These are phyloP conservation scores for Rhododendron molle DNA, from an alignment of 148 eudicot species.

Conservation along the genomic window DNA sequence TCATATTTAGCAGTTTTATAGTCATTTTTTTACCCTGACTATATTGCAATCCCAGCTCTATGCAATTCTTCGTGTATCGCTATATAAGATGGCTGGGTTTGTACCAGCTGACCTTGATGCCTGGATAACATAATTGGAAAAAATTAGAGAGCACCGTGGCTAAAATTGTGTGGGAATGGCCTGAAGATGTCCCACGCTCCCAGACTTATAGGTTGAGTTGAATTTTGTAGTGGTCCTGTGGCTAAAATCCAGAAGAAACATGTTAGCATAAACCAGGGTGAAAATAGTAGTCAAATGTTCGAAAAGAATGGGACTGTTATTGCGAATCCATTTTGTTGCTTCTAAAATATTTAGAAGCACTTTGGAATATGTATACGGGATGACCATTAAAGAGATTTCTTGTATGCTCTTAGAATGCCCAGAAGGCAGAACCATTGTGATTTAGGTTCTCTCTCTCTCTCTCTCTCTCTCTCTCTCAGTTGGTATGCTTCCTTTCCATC, in stretches of 20 bases:
- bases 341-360: background rate
- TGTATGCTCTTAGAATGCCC: background rate
- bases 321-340: background rate
- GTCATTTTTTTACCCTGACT: background rate
- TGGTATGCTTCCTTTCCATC: background rate
- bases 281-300: background rate
- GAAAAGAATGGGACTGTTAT: background rate
- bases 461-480: too few species aligned
- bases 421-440: background rate
- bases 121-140: background rate
- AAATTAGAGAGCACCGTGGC: background rate
- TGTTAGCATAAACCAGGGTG: background rate
- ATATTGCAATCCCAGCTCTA: background rate
- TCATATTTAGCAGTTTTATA: slow-evolving; percentile 8
- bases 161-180: background rate
- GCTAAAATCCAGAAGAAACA: background rate
- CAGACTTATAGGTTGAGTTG: background rate
- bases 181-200: background rate
- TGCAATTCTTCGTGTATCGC: background rate
- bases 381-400: background rate
- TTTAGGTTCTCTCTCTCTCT: background rate
- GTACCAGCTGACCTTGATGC: background rate
- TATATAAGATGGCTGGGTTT: background rate
- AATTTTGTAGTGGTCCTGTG: background rate
- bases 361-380: background rate